Percentiles rank a stretch among this genome's conserved stretches.
These are phyloP conservation scores for Jimgerdemannia lactiflua DNA, from an alignment of 192 early-diverging fungal species.

Conservation along the genomic window DNA sequence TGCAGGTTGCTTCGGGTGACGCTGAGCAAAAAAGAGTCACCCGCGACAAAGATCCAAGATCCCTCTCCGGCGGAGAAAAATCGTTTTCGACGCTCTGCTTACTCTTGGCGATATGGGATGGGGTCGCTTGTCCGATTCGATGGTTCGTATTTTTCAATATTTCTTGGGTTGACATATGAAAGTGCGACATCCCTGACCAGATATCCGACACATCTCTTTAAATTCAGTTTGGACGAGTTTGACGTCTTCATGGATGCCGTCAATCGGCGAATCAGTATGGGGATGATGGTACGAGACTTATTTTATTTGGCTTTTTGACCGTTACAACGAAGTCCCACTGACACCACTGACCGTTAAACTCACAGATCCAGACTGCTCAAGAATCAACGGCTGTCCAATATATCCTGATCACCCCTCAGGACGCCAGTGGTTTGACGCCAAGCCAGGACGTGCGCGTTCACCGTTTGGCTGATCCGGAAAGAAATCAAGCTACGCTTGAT, in stretches of 20 bases:
- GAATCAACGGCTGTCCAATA: slow-evolving; percentile 76
- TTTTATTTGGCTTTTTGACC: no score
- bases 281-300: slow-evolving; percentile 59
- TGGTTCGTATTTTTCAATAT: slow-evolving; percentile 40
- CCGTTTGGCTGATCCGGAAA: slow-evolving; percentile 55
- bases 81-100: slow-evolving; percentile 94
- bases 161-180: no score
- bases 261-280: slow-evolving; percentile 86
- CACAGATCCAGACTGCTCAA: slow-evolving; percentile 72
- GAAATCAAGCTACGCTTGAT: slow-evolving; percentile 29
- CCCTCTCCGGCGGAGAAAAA: slow-evolving; percentile 97
- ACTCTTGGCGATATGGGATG: slow-evolving; percentile 90
- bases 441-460: slow-evolving; percentile 58
- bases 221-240: slow-evolving; percentile 87
- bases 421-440: slow-evolving; percentile 65
- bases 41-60: slow-evolving; percentile 79
- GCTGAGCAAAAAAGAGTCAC: slow-evolving; percentile 36
- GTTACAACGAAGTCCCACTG: no score
- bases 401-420: slow-evolving; percentile 96
- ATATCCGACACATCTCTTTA: not conserved
- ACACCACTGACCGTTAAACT: no score
- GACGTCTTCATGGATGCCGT: slow-evolving; percentile 99
- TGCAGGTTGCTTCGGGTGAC: slow-evolving; percentile 37
- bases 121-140: slow-evolving; percentile 88
- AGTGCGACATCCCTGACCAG: no score